Evolutionary conservation across 176 grass and related monocot genomes (phyloP).

Genomic region (Cenchrus americanus): DNA sequence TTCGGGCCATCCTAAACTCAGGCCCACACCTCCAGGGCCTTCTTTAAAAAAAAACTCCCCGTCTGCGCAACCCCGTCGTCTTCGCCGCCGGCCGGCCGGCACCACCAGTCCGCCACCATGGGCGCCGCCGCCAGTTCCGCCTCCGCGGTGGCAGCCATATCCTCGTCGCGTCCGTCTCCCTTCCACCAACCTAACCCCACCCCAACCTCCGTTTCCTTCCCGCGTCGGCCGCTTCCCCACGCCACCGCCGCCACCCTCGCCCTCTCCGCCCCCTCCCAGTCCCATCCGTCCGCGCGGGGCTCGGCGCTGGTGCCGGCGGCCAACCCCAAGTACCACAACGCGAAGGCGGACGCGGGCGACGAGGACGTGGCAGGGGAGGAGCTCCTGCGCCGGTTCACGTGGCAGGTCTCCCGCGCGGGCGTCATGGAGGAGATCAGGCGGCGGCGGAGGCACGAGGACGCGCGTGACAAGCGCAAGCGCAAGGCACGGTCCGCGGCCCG

Average conservation of each 20-base stretch:
- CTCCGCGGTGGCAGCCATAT: background rate
- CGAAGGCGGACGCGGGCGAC: conserved; percentile 55
- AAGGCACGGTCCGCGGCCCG: conserved; percentile 51
- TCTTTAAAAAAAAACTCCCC: background rate
- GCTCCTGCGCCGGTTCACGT: conserved; percentile 51
- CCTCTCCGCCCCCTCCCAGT: conserved; percentile 6
- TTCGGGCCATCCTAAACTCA: background rate
- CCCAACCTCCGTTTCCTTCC: conserved; percentile 24
- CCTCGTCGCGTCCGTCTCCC: background rate
- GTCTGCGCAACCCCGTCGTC: no score
- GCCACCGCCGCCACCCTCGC: conserved; percentile 18
- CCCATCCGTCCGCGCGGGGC: background rate
- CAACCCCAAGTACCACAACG: conserved; percentile 67
- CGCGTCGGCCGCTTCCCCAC: background rate
- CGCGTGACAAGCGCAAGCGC: conserved; percentile 67
- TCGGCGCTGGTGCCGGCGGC: background rate
- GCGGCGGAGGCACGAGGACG: conserved; percentile 69
- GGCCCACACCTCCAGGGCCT: background rate
- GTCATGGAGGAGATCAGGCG: conserved; percentile 74
- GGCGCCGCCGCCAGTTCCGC: background rate
- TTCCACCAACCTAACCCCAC: background rate
- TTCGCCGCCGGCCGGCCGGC: conserved; percentile 4
- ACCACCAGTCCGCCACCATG: background rate
- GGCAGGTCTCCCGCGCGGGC: conserved; percentile 59
- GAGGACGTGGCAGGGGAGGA: conserved; percentile 57